phyloP scores from a whole-genome alignment of 2,329 filamentous ascomycete species.

The Aureobasidium lini region DNA sequence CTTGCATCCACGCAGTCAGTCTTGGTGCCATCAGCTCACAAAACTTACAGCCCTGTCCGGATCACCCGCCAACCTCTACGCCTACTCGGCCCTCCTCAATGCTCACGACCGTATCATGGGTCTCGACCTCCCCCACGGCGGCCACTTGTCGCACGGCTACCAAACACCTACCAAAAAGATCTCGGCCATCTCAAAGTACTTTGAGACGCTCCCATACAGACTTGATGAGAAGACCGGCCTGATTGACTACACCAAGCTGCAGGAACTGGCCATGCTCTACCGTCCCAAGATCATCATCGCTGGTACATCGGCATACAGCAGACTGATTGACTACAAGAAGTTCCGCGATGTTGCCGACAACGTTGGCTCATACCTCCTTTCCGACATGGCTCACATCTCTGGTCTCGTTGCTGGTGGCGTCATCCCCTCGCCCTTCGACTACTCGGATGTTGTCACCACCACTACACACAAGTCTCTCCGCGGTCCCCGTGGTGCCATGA shows the following conservation, averaged over 20 bases:
- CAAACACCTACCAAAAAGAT: constrained; percentile 80
- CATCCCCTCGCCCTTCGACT: constrained; percentile 83
- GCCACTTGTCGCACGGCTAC: constrained; percentile 93
- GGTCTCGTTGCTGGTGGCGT: constrained; percentile 89
- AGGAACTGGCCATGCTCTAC: constrained; percentile 85
- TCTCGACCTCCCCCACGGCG: constrained; percentile 90
- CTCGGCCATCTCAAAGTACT: constrained; percentile 96
- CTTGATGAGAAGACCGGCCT: constrained; percentile 83
- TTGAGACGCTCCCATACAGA: constrained; percentile 96
- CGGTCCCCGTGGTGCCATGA: constrained; percentile 97
- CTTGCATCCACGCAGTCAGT: background rate
- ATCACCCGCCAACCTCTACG: constrained; percentile 66
- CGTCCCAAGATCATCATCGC: constrained; percentile 94
- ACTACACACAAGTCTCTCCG: constrained; percentile 99
- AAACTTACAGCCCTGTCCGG: constrained; percentile 53
- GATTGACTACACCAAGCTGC: constrained; percentile 92
- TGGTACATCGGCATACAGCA: constrained; percentile 96
- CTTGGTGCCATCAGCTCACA: constrained; percentile 13
- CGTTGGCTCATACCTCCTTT: constrained; percentile 87
- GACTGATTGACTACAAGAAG: constrained; percentile 89
- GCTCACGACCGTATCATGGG: constrained; percentile 96
- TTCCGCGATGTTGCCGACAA: constrained; percentile 95
- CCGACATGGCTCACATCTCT: constrained; percentile 98
- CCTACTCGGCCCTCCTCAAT: constrained; percentile 88
- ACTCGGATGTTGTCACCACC: constrained; percentile 95